Evolutionary conservation across 2,329 filamentous ascomycete species (phyloP), one percentile per base, ranked within the genome.

Genomic region (Torrubiella hemipterigena): DNA sequence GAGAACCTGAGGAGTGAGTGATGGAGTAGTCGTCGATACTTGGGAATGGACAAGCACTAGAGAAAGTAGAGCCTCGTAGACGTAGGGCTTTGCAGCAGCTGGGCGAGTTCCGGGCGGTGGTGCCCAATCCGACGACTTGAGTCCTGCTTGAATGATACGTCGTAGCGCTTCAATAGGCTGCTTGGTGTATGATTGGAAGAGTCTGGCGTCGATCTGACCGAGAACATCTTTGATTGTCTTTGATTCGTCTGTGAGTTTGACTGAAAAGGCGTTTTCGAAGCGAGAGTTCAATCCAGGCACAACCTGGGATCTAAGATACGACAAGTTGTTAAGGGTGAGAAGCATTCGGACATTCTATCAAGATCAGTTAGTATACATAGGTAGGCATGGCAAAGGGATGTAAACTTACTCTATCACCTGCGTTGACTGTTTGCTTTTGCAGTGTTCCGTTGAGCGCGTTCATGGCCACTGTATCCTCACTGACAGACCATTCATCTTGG

Each of bases 11-110:
- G 71, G 61, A 0, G 87, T 86, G 19, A 96, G 70, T 0, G 80
- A 73, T 0, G 78, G 65, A 0, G 83, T 76, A 1, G 81, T 87
- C 3, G 83, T 87, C 3, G 80, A 81, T 3, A 91, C 81, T 52
- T 94, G 84, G 1, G 83, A 86, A 59, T 98, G 91, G 2, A 95
- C 80, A 21, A 94, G 76, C 3, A 98, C 91, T 15, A 98, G 74
- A 15, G 69, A 69, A 25, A 98, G 72, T 12, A 98, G 73, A 1
- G 80, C 76, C 40, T 85, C 81, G 59, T 95, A 95, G 38, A 98
- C 75, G 52, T 96, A 98, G 0, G 86, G 80, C 31, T 74, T 76
- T 3, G 91, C 87, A 47, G 89, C 74, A 21, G 72, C 68, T 1
- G 91, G 86, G 17, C 69, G 69, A 23, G 61, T 49, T 24, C 49